Evolutionary conservation across 139 green algal species (phyloP), one percentile per base, ranked within the genome.

Genomic region (Spirogloea muscicola): DNA sequence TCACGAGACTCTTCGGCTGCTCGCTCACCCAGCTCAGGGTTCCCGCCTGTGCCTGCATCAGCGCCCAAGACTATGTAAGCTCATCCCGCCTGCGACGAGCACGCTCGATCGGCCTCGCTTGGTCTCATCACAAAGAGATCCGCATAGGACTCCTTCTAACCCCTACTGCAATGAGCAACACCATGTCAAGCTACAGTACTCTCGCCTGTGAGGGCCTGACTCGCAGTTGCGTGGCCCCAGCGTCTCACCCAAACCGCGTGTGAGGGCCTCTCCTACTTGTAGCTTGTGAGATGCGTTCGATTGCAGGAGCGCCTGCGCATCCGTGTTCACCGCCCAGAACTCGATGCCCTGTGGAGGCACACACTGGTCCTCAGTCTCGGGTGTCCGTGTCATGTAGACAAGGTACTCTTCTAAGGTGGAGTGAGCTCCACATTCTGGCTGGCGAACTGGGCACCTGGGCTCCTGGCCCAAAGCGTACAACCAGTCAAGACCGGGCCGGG

Each of bases 241-340:
- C 65, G 2, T 58, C 37, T 76, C 43, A 79, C 75, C 94, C 49
- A 98, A 86, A 40, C 94, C 94, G 18, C 94, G 84, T 0, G 94
- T 98, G 0, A 96, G 80, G 57, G 92, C 79, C 5, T 77, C 78
- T 34, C 94, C 94, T 49, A 98, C 93, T 73, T 98, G 94, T 43
- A 98, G 73, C 68, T 91, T 92, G 86, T 97, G 94, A 16, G 59
- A 59, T 0, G 90, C 91, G 44, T 85, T 55, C 34, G 91, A 90
- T 48, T 90, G 86, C 41, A 92, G 84, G 49, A 98, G 87, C 2
- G 94, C 94, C 85, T 98, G 93, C 0, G 90, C 86, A 78, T 98
- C 94, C 1, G 94, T 97, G 85, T 98, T 98, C 1, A 97, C 78
- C 1, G 85, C 89, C 88, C 86, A 93, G 73, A 96, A 96, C 52